Conservation (phyloP, 2,329 filamentous ascomycete genomes). For the Fusarium algeriense region DNA sequence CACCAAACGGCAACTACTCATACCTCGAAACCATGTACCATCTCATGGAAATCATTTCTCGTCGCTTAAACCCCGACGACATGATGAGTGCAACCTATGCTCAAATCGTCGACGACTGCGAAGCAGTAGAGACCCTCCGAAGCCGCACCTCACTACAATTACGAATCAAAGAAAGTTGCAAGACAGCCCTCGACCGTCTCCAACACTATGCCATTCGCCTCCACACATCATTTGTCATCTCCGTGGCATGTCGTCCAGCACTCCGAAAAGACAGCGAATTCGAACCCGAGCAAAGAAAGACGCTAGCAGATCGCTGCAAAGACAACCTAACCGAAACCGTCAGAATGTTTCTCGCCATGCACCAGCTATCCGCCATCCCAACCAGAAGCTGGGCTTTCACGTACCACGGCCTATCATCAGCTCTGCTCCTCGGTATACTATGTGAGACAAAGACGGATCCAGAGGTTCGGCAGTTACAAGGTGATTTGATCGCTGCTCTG, state of each 20-base stretch:
- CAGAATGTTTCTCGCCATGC: slow-evolving; percentile 77
- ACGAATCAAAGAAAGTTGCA: slow-evolving; percentile 71
- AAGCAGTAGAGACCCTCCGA: slow-evolving; percentile 65
- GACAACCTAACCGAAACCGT: slow-evolving; percentile 73
- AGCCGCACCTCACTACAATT: slow-evolving; percentile 64
- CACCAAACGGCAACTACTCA: slow-evolving; percentile 62
- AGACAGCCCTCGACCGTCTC: slow-evolving; percentile 71
- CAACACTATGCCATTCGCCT: slow-evolving; percentile 74
- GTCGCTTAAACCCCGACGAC: slow-evolving; percentile 67
- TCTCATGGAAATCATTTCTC: slow-evolving; percentile 71
- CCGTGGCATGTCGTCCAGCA: slow-evolving; percentile 73
- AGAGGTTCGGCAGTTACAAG: slow-evolving; percentile 72
- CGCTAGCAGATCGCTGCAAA: slow-evolving; percentile 70
- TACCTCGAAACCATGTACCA: slow-evolving; percentile 76
- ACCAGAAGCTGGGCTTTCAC: slow-evolving; percentile 77
- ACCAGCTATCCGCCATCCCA: slow-evolving; percentile 74
- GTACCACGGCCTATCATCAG: slow-evolving; percentile 75
- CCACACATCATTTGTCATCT: slow-evolving; percentile 74
- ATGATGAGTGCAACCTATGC: slow-evolving; percentile 62
- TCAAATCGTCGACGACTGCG: slow-evolving; percentile 69
- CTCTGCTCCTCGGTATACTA: slow-evolving; percentile 72
- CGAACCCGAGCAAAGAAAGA: slow-evolving; percentile 63
- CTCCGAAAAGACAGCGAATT: slow-evolving; percentile 67
- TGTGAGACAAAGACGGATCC: slow-evolving; percentile 73
- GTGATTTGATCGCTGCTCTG: slow-evolving; percentile 72